Evolutionary conservation across 2,329 filamentous ascomycete species (phyloP), one percentile per base, ranked within the genome.

Genomic region (Dactylonectria estremocensis): DNA sequence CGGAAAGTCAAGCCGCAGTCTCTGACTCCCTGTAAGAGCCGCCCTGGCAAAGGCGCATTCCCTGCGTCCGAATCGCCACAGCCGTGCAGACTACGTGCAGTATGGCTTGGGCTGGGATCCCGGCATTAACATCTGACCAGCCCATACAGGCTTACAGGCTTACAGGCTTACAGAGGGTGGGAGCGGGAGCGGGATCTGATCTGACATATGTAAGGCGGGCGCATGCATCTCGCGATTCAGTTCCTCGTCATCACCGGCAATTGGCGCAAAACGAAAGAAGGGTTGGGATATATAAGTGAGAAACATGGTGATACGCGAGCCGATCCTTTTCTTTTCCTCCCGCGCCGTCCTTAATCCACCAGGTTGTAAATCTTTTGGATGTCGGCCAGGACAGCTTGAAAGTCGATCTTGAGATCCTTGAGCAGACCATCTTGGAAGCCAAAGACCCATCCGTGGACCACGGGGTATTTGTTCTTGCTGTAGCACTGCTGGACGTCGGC

Each of bases 371-470:
- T 89, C 85, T 91, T 91, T 83, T 90, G 87, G 60, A 91, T 87
- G 66, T 86, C 84, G 61, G 78, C 79, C 50, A 92, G 80, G 78
- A 86, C 85, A 13, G 81, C 79, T 80, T 89, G 85, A 71, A 90
- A 90, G 75, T 91, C 86, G 70, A 92, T 83, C 76, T 91, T 84
- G 67, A 92, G 81, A 76, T 92, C 89, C 79, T 88, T 90, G 66
- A 93, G 83, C 74, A 92, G 80, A 10, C 91, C 91, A 74, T 93
- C 89, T 60, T 88, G 81, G 73, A 93, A 90, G 69, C 87, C 89
- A 83, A 93, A 93, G 50, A 93, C 91, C 91, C 91, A 93, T 40
- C 90, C 91, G 81, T 93, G 91, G 59, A 93, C 91, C 68, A 93
- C 86, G 59, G 91, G 91, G 76, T 87, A 93, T 72, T 86, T 80